Evolutionary conservation across 495 filamentous ascomycete species (phyloP).

Genomic region (Penicillium canescens): DNA sequence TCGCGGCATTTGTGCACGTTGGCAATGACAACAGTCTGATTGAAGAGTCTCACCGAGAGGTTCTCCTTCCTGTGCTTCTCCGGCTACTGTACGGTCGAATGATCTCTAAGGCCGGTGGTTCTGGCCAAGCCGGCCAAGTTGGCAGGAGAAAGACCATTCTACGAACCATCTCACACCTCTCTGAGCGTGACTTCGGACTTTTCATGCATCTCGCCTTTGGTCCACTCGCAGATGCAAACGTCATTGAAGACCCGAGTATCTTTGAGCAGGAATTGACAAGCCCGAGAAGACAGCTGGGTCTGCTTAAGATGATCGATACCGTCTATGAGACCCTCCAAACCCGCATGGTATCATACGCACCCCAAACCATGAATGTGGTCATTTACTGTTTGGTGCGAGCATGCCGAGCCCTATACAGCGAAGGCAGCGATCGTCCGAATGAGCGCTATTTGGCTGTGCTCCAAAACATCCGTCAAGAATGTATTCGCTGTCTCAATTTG

Average conservation of each 20-base stretch:
- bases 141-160: constrained; percentile 69
- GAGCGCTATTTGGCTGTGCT: constrained; percentile 55
- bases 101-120: constrained; percentile 73
- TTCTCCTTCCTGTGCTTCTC: constrained; percentile 81
- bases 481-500: constrained; percentile 74
- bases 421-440: constrained; percentile 36
- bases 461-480: constrained; percentile 69
- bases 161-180: constrained; percentile 58
- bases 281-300: constrained; percentile 77
- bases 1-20: constrained; percentile 78
- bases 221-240: constrained; percentile 55
- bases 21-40: constrained; percentile 70
- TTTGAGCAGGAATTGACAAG: constrained; percentile 57
- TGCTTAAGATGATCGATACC: constrained; percentile 88
- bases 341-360: constrained; percentile 60
- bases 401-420: constrained; percentile 55
- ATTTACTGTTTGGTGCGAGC: constrained; percentile 76
- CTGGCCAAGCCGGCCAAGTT: constrained; percentile 54
- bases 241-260: constrained; percentile 53
- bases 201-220: constrained; percentile 86
- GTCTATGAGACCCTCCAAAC: constrained; percentile 79
- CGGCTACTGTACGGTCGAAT: constrained; percentile 86
- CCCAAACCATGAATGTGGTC: constrained; percentile 67
- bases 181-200: constrained; percentile 64
- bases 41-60: constrained; percentile 65